phyloP scores from a whole-genome alignment of 1,139 yeast genomes.

The Suhomyces bokatorum region DNA sequence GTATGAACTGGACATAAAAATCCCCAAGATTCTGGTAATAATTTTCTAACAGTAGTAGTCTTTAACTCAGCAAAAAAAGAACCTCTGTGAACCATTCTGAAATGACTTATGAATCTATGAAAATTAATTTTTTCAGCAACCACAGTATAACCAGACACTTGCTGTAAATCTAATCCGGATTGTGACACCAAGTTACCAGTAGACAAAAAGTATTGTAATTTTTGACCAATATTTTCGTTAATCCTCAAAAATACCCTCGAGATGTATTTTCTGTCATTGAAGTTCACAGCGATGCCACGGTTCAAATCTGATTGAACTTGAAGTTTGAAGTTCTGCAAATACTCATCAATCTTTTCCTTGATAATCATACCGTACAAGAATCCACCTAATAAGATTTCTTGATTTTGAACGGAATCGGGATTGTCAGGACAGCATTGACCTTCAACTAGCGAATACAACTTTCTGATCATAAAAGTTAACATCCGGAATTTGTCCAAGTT shows the following conservation, averaged over 20 bases:
- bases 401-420: slow-evolving; percentile 99
- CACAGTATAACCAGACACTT: slow-evolving; percentile 96
- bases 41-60: slow-evolving; percentile 94
- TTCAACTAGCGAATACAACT: slow-evolving; percentile 89
- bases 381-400: slow-evolving; percentile 94
- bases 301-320: slow-evolving; percentile 81
- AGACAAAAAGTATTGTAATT: slow-evolving; percentile 88
- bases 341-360: slow-evolving; percentile 95
- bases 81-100: slow-evolving; percentile 99
- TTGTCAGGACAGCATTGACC: slow-evolving; percentile 97
- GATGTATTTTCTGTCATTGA: slow-evolving; percentile 81
- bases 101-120: slow-evolving; percentile 94
- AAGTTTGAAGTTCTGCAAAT: slow-evolving; percentile 66
- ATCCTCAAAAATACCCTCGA: slow-evolving; percentile 74
- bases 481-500: slow-evolving; percentile 79
- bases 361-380: slow-evolving; percentile 95
- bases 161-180: slow-evolving; percentile 96
- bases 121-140: slow-evolving; percentile 98
- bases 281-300: slow-evolving; percentile 81
- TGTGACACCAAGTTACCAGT: slow-evolving; percentile 97
- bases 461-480: slow-evolving; percentile 92
- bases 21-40: slow-evolving; percentile 98
- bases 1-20: slow-evolving; percentile 98
- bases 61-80: slow-evolving; percentile 97
- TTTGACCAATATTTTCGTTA: slow-evolving; percentile 92